These are phyloP conservation scores for Metschnikowia kunwiensis DNA, from an alignment of 805 yeast species.

Conservation along the genomic window DNA sequence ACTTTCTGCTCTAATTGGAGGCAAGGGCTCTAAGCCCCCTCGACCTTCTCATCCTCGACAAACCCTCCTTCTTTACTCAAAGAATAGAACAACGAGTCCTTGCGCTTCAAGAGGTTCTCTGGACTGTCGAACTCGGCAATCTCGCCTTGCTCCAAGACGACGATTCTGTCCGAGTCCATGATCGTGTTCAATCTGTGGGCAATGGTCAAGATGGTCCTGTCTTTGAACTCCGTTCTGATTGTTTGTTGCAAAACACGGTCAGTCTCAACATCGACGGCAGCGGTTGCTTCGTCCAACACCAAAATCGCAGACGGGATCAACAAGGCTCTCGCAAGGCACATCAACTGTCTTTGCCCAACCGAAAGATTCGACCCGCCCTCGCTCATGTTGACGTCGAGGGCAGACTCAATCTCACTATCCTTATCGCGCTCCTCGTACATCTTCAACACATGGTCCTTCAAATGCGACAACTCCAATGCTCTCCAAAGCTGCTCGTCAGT, in stretches of 20 bases:
- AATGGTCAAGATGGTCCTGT: conserved; percentile 76
- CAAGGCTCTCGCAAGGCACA: conserved; percentile 80
- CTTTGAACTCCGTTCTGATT: conserved; percentile 68
- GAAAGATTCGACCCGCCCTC: conserved; percentile 52
- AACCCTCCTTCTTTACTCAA: conserved; percentile 82
- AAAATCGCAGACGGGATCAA: conserved; percentile 57
- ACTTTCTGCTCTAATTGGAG: not conserved
- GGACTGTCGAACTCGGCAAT: conserved; percentile 79
- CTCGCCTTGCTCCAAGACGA: conserved; percentile 72
- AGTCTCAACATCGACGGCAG: conserved; percentile 85
- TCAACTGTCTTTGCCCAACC: conserved; percentile 52
- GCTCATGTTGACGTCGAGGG: conserved; percentile 32
- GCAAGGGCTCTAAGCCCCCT: conserved; percentile 2
- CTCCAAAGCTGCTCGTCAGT: conserved; percentile 41
- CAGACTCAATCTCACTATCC: conserved; percentile 23
- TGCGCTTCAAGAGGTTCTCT: conserved; percentile 57
- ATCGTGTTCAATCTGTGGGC: conserved; percentile 84
- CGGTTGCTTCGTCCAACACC: conserved; percentile 83
- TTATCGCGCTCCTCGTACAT: conserved; percentile 34
- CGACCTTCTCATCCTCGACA: conserved; percentile 23
- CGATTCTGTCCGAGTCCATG: conserved; percentile 73
- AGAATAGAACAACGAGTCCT: conserved; percentile 70
- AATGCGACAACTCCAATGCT: conserved; percentile 42
- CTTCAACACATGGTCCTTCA: conserved; percentile 38
- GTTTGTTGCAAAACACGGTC: conserved; percentile 76